Percentiles rank a stretch among this genome's conserved stretches.
These are phyloP conservation scores for Naegleria fowleri DNA, from an alignment of 208 protist genomes.

Conservation along the genomic window DNA sequence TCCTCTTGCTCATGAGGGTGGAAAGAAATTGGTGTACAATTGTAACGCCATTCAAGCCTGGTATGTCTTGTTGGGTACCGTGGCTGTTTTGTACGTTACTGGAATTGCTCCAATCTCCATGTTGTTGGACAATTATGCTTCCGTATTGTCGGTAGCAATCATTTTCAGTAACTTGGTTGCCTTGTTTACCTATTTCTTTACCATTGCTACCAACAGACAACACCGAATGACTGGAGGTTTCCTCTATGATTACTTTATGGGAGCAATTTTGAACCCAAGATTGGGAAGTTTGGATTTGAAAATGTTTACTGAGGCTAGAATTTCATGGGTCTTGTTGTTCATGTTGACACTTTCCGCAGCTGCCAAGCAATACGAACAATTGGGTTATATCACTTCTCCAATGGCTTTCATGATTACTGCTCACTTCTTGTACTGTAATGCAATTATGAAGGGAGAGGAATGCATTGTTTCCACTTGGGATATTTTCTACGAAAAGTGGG, in stretches of 20 bases:
- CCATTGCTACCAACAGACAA: constrained; percentile 43
- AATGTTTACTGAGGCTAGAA: constrained; percentile 79
- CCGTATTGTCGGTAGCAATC: constrained; percentile 56
- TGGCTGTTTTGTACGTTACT: not conserved
- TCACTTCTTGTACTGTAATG: constrained; percentile 84
- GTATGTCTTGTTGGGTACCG: not conserved
- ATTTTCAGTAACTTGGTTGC: constrained; percentile 68
- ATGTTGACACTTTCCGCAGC: constrained; percentile 75
- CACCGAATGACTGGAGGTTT: constrained; percentile 76
- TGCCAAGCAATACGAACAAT: constrained; percentile 68
- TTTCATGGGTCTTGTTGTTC: constrained; percentile 87
- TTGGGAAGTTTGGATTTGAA: constrained; percentile 85
- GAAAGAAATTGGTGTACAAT: not conserved
- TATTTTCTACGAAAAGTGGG: constrained; percentile 89
- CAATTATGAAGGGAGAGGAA: constrained; percentile 85
- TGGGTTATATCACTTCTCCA: constrained; percentile 66
- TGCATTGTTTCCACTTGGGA: constrained; percentile 88
- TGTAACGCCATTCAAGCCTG: constrained; percentile 25
- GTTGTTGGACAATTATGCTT: constrained; percentile 13
- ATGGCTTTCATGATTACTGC: constrained; percentile 85
- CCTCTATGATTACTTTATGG: constrained; percentile 93
- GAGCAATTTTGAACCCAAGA: constrained; percentile 69
- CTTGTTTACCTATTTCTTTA: constrained; percentile 53
- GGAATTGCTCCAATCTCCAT: not conserved
- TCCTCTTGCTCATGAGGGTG: not conserved